Evolutionary conservation across 345 rosid genomes (phyloP).

Genomic region (Dovyalis caffra): DNA sequence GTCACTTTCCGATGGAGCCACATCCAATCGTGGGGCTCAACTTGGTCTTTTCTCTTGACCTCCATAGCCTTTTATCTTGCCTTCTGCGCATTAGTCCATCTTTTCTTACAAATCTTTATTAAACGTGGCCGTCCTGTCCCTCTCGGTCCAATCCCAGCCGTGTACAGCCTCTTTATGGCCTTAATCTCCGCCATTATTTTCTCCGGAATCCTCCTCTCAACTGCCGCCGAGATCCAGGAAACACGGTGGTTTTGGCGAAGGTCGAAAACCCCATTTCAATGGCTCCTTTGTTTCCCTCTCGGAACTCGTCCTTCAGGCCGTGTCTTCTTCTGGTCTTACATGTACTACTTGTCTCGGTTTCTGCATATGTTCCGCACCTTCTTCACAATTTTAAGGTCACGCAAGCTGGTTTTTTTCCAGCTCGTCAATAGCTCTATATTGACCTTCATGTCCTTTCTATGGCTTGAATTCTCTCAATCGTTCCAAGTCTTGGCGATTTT

Average conservation of each 20-base stretch:
- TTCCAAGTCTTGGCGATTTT: conserved; percentile 81
- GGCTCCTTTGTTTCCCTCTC: conserved; percentile 91
- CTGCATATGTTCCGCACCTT: conserved; percentile 75
- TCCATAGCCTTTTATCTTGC: conserved; percentile 58
- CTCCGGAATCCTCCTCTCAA: conserved; percentile 75
- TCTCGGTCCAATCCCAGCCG: conserved; percentile 68
- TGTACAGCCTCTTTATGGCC: conserved; percentile 72
- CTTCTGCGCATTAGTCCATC: conserved; percentile 50
- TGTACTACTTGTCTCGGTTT: conserved; percentile 74
- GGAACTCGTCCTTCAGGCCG: conserved; percentile 94
- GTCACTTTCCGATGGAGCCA: conserved; percentile 85
- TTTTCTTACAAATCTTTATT: conserved; percentile 42
- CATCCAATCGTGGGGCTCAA: conserved; percentile 81
- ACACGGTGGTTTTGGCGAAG: conserved; percentile 88
- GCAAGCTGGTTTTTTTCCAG: conserved; percentile 57
- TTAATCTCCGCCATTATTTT: conserved; percentile 61
- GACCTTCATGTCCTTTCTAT: conserved; percentile 66
- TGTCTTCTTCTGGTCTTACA: conserved; percentile 95
- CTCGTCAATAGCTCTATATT: conserved; percentile 58
- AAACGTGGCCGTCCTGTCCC: conserved; percentile 45
- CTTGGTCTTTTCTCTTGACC: conserved; percentile 79
- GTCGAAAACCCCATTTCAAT: conserved; percentile 66
- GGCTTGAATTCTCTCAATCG: conserved; percentile 90
- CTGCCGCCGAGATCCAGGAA: conserved; percentile 79
- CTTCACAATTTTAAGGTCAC: conserved; percentile 47